A percentile compares a stretch with the other conserved stretches of the same genome.
These are phyloP conservation scores for Boletus speciosus DNA, from an alignment of 768 basidiomycete genomes.

Conservation along the genomic window DNA sequence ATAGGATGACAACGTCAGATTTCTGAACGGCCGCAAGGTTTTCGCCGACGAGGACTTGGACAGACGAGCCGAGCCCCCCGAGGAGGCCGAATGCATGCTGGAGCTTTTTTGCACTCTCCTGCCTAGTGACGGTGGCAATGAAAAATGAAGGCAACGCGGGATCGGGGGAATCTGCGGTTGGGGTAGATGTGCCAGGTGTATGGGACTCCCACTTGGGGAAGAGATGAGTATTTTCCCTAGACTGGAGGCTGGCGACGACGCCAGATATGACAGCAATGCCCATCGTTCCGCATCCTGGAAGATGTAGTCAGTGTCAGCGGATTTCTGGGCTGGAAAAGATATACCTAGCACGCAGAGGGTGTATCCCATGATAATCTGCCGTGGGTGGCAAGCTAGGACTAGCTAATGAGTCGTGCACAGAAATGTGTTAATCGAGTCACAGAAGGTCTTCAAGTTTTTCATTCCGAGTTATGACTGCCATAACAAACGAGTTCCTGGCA, in stretches of 20 bases:
- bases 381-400: not conserved
- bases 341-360: constrained; percentile 84
- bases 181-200: constrained; percentile 72
- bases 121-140: constrained; percentile 81
- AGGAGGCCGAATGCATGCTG: constrained; percentile 55
- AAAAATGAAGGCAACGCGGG: constrained; percentile 74
- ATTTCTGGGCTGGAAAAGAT: constrained; percentile 5
- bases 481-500: not conserved
- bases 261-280: constrained; percentile 94
- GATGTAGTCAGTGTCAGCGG: constrained; percentile 16
- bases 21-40: constrained; percentile 72
- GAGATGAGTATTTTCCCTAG: constrained; percentile 33
- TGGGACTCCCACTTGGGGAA: constrained; percentile 62
- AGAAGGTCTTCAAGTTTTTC: not conserved
- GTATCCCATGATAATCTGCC: constrained; percentile 66
- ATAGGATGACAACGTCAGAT: constrained; percentile 84
- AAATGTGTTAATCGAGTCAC: constrained; percentile 11
- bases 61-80: constrained; percentile 56
- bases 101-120: constrained; percentile 70
- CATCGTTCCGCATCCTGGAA: constrained; percentile 95
- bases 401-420: not conserved
- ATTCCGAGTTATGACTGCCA: not conserved
- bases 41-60: constrained; percentile 65
- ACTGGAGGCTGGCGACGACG: constrained; percentile 77
- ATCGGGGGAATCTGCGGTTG: constrained; percentile 52